A percentile compares a stretch with the other conserved stretches of the same genome.
Evolutionary conservation across 2,329 filamentous ascomycete species (phyloP).

Genomic region (Colletotrichum acutatum): DNA sequence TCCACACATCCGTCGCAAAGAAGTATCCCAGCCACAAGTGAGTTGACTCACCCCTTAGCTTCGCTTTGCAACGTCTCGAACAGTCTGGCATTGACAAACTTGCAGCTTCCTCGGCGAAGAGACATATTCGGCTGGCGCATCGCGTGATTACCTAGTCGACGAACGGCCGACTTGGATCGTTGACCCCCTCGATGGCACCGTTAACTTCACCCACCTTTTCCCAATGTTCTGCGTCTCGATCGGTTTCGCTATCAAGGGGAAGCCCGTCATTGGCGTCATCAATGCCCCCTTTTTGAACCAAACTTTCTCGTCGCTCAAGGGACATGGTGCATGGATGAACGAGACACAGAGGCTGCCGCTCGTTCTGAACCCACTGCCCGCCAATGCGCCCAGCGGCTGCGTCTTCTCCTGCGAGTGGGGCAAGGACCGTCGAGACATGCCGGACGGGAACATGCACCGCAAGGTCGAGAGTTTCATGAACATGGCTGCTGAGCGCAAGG

Average conservation of each 20-base stretch:
- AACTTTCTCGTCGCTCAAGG: slow-evolving; percentile 74
- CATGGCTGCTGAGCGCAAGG: slow-evolving; percentile 75
- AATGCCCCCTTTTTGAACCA: slow-evolving; percentile 77
- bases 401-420: slow-evolving; percentile 84
- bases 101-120: slow-evolving; percentile 81
- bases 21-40: slow-evolving; percentile 76
- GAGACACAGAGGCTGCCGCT: slow-evolving; percentile 72
- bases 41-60: slow-evolving; percentile 41
- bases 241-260: slow-evolving; percentile 69
- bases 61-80: neutral
- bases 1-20: slow-evolving; percentile 66
- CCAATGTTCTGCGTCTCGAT: slow-evolving; percentile 87
- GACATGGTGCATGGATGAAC: slow-evolving; percentile 77
- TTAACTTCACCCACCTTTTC: slow-evolving; percentile 84
- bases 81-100: neutral
- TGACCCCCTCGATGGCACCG: slow-evolving; percentile 82
- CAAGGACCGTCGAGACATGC: slow-evolving; percentile 75
- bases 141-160: slow-evolving; percentile 75
- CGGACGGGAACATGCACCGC: slow-evolving; percentile 74
- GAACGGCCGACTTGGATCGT: slow-evolving; percentile 77
- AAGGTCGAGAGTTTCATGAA: slow-evolving; percentile 82
- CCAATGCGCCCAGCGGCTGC: slow-evolving; percentile 73
- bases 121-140: slow-evolving; percentile 75
- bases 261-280: slow-evolving; percentile 76
- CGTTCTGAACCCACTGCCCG: slow-evolving; percentile 70